These are phyloP conservation scores for Penicillium ochrochloron DNA, from an alignment of 495 filamentous ascomycete species.

Conservation along the genomic window DNA sequence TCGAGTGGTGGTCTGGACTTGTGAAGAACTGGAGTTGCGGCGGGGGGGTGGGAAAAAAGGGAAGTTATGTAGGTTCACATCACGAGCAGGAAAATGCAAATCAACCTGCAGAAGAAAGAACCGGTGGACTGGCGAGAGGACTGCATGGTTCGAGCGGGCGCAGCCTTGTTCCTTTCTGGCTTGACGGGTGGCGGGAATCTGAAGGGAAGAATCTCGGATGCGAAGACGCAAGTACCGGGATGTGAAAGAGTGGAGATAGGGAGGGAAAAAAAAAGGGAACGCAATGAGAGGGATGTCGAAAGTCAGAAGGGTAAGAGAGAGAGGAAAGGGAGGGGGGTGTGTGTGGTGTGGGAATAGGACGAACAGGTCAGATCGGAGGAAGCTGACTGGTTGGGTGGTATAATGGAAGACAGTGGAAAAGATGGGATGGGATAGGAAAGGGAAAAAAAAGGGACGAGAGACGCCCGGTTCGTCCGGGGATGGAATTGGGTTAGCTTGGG, in stretches of 20 bases:
- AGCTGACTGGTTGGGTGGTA: conserved; percentile 6
- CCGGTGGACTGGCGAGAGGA: conserved; percentile 15
- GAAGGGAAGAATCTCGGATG: conserved; percentile 28
- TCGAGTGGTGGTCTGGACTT: background rate
- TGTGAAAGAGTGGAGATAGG: background rate
- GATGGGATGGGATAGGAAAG: background rate
- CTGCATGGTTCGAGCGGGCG: conserved; percentile 28
- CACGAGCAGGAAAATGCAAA: conserved; percentile 25
- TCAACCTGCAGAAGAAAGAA: conserved; percentile 14
- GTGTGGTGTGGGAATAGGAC: conserved; percentile 9
- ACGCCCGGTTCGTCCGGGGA: conserved; percentile 15
- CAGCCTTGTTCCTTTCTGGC: conserved; percentile 31
- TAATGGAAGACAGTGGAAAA: conserved; percentile 3
- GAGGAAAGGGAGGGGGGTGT: background rate
- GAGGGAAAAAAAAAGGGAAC: background rate
- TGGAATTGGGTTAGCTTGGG: conserved; percentile 8
- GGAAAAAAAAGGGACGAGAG: conserved; percentile 9
- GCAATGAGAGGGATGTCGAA: background rate
- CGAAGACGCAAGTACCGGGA: conserved; percentile 17
- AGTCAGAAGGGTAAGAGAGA: background rate
- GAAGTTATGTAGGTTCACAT: conserved; percentile 33
- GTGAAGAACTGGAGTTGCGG: background rate
- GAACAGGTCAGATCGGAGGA: conserved; percentile 14
- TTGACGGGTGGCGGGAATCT: conserved; percentile 36
- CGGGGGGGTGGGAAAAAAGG: conserved; percentile 13